phyloP scores from a whole-genome alignment of 2,329 filamentous ascomycete species.

The Diaporthe australafricana region DNA sequence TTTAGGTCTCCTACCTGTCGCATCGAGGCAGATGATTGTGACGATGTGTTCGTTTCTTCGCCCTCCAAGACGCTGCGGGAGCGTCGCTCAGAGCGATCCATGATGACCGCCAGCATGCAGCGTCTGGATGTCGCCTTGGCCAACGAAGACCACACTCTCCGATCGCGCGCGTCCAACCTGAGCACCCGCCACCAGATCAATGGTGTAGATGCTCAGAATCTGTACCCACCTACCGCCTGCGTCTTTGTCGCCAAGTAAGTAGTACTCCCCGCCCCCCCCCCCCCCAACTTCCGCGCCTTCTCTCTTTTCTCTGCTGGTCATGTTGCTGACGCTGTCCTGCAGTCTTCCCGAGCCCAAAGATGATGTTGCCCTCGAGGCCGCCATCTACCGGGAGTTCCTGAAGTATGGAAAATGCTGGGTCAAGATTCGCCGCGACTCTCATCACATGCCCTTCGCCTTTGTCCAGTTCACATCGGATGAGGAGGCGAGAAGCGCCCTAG shows the following conservation, averaged over 20 bases:
- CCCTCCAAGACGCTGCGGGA: constrained; percentile 22
- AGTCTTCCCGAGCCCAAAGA: constrained; percentile 64
- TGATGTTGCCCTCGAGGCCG: constrained; percentile 63
- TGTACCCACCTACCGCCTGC: constrained; percentile 67
- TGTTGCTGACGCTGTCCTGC: constrained; percentile 45
- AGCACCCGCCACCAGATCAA: constrained; percentile 39
- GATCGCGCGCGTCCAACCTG: constrained; percentile 35
- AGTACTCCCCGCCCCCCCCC: too few relatives aligned
- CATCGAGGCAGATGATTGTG: constrained; percentile 1
- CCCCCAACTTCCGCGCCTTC: too few relatives aligned
- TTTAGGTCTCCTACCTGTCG: constrained; percentile 13
- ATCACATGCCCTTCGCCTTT: constrained; percentile 73
- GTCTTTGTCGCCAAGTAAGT: constrained; percentile 76
- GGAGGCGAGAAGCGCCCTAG: constrained; percentile 62
- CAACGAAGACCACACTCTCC: constrained; percentile 25
- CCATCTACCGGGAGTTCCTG: constrained; percentile 64
- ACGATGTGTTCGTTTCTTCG: constrained; percentile 30
- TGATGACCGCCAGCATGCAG: constrained; percentile 19
- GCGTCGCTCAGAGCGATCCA: constrained; percentile 25
- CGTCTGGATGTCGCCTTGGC: constrained; percentile 28
- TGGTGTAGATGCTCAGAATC: constrained; percentile 61
- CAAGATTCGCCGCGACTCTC: constrained; percentile 70
- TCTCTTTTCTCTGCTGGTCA: neutral
- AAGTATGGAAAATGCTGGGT: constrained; percentile 68
- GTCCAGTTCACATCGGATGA: constrained; percentile 65